A percentile compares a stretch with the other conserved stretches of the same genome.
These are phyloP conservation scores for Coemansia pectinata DNA, from an alignment of 192 early-diverging fungal species.

Conservation along the genomic window DNA sequence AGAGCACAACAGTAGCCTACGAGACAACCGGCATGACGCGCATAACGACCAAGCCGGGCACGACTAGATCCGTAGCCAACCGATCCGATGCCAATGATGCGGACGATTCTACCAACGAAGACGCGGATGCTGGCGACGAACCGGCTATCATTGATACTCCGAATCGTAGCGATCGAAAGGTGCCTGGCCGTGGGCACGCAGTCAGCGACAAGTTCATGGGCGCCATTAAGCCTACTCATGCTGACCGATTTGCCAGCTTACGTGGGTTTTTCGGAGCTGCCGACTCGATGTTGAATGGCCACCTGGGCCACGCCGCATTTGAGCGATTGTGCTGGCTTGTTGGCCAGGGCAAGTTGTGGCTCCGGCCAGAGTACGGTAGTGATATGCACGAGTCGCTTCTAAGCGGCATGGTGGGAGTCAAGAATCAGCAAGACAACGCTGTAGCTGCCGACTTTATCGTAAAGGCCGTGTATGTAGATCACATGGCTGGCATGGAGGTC, in stretches of 20 bases:
- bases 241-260: conserved; percentile 7
- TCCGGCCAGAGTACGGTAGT: conserved; percentile 22
- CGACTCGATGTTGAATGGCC: not conserved
- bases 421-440: not conserved
- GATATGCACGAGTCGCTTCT: not conserved
- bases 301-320: conserved; percentile 13
- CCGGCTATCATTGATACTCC: not conserved
- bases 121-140: not conserved
- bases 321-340: conserved; percentile 16
- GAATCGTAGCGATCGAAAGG: conserved; percentile 8
- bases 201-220: conserved; percentile 27
- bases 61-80: not conserved
- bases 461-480: not conserved
- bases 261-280: not conserved
- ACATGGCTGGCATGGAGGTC: not conserved
- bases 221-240: conserved; percentile 17
- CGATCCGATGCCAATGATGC: not conserved
- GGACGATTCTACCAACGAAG: not conserved
- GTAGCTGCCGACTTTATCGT: not conserved
- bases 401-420: conserved; percentile 21
- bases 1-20: conserved; percentile 27
- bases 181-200: conserved; percentile 45
- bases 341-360: conserved; percentile 26
- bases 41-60: not conserved
- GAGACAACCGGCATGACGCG: conserved; percentile 34